Evolutionary conservation across 192 early-diverging fungal genomes (phyloP), one percentile per base, ranked within the genome.

Genomic region (Rhizoclosmatium globosum): DNA sequence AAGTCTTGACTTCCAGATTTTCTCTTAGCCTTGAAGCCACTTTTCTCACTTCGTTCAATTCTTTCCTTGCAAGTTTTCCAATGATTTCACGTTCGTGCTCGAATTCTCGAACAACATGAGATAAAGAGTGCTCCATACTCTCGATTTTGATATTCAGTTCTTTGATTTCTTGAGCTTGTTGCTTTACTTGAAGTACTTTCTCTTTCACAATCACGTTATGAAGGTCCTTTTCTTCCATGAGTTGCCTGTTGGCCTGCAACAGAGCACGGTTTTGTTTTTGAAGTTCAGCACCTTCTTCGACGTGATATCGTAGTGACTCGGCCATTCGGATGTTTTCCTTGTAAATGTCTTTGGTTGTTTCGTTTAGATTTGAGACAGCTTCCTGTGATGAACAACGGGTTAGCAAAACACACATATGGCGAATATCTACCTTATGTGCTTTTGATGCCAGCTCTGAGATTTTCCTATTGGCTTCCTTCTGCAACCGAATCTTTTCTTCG

Each of bases 311-410:
- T 13, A 91, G 69, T 46, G 90, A 90, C 58, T 91, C 90, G 1
- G 88, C 77, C 82, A 91, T 89, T 7, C 88, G 81, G 2, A 91
- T 76, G 74, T 91, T 91, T 80, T 91, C 87, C 73, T 88, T 86
- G 77, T 85, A 91, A 6, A 91, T 87, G 45, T 91, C 90, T 71
- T 91, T 91, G 38, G 88, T 88, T 15, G 90, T 91, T 39, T 91
- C 85, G 43, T 87, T 82, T 42, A 91, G 79, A 62, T 87, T 89
- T 42, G 71, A 65, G 4, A 91, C 85, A 4, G 90, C 90, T 82
- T 91, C 90, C 83, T 88, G 66, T 44, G 53, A 38, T 56, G 39
- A 70, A 45, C 43, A 38, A 41, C 4, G 38, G 75, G 9, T 21
- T 64, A 23, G 47, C 13, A 75, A 11, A 68, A 41, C 39, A 41